Evolutionary conservation across 192 early-diverging fungal species (phyloP).

Genomic region (Podila epigama): DNA sequence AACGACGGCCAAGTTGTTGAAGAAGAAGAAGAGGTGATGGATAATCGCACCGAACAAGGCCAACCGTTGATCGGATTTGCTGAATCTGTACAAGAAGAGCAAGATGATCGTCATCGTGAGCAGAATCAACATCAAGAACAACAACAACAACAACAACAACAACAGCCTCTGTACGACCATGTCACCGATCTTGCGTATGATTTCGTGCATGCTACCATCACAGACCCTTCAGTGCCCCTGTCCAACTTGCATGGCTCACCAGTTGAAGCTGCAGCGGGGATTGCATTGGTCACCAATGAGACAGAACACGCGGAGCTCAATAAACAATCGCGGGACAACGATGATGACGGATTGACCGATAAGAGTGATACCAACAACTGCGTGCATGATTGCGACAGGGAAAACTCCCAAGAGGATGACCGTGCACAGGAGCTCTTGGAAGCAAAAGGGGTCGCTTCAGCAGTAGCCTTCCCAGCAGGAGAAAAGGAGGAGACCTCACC

Average conservation of each 20-base stretch:
- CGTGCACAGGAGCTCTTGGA: slow-evolving; percentile 10
- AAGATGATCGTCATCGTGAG: background rate
- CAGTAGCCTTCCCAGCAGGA: too few relatives aligned
- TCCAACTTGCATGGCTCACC: background rate
- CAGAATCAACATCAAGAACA: background rate
- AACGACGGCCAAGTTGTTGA: too few relatives aligned
- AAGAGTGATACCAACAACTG: too few relatives aligned
- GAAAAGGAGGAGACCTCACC: background rate
- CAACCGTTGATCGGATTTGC: too few relatives aligned
- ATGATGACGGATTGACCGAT: background rate
- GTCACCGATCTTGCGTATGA: background rate
- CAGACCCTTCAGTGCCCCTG: too few relatives aligned
- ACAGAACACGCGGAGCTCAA: background rate
- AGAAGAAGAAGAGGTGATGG: background rate
- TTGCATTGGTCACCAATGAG: too few relatives aligned
- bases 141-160: background rate
- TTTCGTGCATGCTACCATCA: background rate
- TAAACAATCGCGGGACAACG: background rate
- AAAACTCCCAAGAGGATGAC: slow-evolving; percentile 6
- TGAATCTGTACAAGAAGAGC: background rate
- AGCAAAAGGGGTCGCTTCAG: background rate
- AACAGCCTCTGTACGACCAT: background rate
- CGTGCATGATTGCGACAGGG: background rate
- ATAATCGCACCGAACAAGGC: too few relatives aligned
- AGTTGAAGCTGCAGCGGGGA: background rate